Evolutionary conservation across 2,329 filamentous ascomycete genomes (phyloP), one percentile per base, ranked within the genome.

Genomic region (Penicillium sp.): DNA sequence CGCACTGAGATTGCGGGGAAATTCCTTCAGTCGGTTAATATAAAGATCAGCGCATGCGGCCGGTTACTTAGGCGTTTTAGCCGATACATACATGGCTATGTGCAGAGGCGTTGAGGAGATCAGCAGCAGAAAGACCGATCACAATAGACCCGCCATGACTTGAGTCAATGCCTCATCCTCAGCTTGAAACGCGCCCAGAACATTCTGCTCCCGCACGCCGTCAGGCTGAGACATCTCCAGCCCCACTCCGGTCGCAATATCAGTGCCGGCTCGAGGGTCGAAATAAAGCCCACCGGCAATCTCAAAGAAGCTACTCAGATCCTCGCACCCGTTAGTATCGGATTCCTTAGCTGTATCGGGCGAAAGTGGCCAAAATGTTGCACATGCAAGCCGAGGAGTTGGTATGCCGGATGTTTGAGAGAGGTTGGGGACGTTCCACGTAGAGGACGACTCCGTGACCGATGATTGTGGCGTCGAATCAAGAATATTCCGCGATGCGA

Each of bases 291-390:
- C 79, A 0, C 82, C 83, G 0, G 81, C 82, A 48, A 83, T 79
- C 60, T 85, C 83, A 54, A 85, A 85, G 54, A 85, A 70, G 54
- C 75, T 83, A 5, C 81, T 84, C 41, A 85, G 64, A 59, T 85
- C 82, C 52, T 81, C 69, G 33, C 73, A 71, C 23, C 55, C 60
- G 26, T 67, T 66, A 0, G 60, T 49, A 23, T 63, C 56, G 0
- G 46, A 28, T 6, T 54, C 54, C 3, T 23, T 39, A 1, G 50
- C 21, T 9, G 51, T 52, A 21, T 34, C 47, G 7, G 60, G 57
- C 4, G 64, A 61, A 8, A 57, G 33, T 24, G 61, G 47, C 64
- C 61, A 65, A 2, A 59, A 39, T 15, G 56, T 47, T 1, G 42
- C 38, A 1, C 53, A 57, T 13, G 57, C 47, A 1, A 42, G 51